phyloP scores from a whole-genome alignment of 163 green algal species.

The Coccomyxa subellipsoidea region DNA sequence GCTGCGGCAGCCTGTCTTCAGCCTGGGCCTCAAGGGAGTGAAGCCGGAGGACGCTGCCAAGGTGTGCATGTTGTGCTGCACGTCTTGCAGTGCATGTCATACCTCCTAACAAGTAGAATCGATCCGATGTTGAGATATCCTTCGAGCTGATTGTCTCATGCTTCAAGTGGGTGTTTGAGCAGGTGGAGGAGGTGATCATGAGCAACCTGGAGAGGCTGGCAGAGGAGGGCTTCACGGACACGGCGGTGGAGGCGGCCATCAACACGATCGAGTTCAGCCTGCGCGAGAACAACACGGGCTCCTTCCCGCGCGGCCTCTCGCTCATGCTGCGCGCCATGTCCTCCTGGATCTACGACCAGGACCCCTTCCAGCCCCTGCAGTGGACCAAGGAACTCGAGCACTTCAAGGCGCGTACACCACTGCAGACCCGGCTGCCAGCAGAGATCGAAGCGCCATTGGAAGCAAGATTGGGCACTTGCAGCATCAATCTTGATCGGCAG shows the following conservation, averaged over 20 bases:
- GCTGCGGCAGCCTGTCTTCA: constrained; percentile 91
- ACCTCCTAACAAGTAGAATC: no score
- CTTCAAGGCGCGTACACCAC: constrained; percentile 83
- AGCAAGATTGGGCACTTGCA: no score
- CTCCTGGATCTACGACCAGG: constrained; percentile 94
- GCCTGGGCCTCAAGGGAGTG: constrained; percentile 88
- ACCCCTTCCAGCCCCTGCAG: constrained; percentile 81
- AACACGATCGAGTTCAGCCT: constrained; percentile 99
- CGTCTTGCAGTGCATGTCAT: constrained; percentile 19
- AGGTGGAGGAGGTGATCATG: constrained; percentile 86
- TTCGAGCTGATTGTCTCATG: no score
- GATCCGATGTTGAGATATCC: no score
- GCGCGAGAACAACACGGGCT: constrained; percentile 98
- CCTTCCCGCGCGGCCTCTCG: constrained; percentile 90
- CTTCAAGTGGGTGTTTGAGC: no score
- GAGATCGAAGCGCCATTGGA: no score
- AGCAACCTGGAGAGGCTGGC: constrained; percentile 68
- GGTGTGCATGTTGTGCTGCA: constrained; percentile 23
- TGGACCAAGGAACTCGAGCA: constrained; percentile 79
- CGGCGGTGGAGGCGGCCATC: constrained; percentile 87
- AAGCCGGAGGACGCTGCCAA: constrained; percentile 53
- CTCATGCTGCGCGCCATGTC: constrained; percentile 94
- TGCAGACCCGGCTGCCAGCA: no score
- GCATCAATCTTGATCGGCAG: no score
- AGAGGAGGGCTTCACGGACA: constrained; percentile 75